Evolutionary conservation across 805 yeast genomes (phyloP), one percentile per base, ranked within the genome.

Genomic region (Barnettozyma siamensis): DNA sequence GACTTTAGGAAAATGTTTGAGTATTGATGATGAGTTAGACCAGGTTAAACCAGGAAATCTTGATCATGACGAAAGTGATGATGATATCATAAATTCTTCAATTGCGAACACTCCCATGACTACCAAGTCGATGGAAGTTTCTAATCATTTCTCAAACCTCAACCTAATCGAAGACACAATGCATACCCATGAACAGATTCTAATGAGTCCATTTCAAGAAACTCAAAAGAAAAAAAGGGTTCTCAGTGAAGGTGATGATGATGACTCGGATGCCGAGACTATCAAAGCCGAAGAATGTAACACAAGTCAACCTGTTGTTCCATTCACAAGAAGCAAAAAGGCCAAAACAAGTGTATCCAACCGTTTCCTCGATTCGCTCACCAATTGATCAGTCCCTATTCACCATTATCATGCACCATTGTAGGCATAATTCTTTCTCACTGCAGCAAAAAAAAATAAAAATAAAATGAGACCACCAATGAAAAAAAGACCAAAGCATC

Each of bases 281-380:
- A 27, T 33, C 5, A 29, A 24, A 13, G 15, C 7, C 3, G 26
- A 36, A 3, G 41, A 37, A 4, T 40, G 27, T 37, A 37, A 31
- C 40, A 37, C 51, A 2, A 45, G 51, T 15, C 50, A 51, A 31
- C 55, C 54, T 10, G 44, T 50, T 23, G 27, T 31, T 9, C 18
- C 36, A 7, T 40, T 33, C 7, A 45, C 46, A 26, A 43, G 47
- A 40, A 33, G 35, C 35, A 45, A 43, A 18, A 40, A 33, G 36
- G 38, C 48, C 20, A 49, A 46, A 31, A 42, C 44, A 5, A 40
- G 43, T 38, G 33, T 42, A 3, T 37, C 50, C 12, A 35, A 26
- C 27, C 27, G 27, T 15, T 31, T 18, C 8, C 31, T 40, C 6
- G 31, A 23, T 9, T 35, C 35, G 15, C 17, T 27, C 37, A 39